A percentile compares a stretch with the other conserved stretches of the same genome.
Evolutionary conservation across 2,329 filamentous ascomycete genomes (phyloP).

Genomic region (Dactylonectria macrodidyma): DNA sequence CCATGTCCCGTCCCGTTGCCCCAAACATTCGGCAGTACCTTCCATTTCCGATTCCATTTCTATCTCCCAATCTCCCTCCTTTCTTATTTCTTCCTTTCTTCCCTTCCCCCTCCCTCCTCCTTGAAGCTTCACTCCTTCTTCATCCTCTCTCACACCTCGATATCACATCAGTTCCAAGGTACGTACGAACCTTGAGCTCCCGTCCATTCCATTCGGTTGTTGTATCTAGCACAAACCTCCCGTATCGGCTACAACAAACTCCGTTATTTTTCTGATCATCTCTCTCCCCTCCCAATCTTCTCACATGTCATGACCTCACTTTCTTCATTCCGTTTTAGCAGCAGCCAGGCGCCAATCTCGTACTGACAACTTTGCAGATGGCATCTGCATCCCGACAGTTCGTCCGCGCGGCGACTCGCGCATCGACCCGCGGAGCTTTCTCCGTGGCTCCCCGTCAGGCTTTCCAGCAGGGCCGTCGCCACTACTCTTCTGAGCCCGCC

Average conservation of each 20-base stretch:
- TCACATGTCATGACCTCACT: neutral
- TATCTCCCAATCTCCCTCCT: slow-evolving; percentile 18
- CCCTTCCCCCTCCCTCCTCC: slow-evolving; percentile 20
- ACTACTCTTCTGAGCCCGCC: slow-evolving; percentile 81
- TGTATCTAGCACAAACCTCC: slow-evolving; percentile 5
- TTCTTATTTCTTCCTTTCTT: slow-evolving; percentile 14
- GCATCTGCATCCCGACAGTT: slow-evolving; percentile 67
- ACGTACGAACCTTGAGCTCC: slow-evolving; percentile 24
- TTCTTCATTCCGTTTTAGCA: neutral
- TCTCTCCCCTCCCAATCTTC: neutral
- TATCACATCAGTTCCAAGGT: slow-evolving; percentile 37
- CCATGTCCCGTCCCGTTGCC: slow-evolving; percentile 34
- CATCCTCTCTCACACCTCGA: slow-evolving; percentile 17
- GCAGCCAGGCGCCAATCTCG: slow-evolving; percentile 5
- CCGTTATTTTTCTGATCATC: slow-evolving; percentile 4
- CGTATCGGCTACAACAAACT: slow-evolving; percentile 4
- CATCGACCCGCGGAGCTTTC: slow-evolving; percentile 71
- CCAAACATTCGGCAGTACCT: slow-evolving; percentile 37
- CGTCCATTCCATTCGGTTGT: neutral
- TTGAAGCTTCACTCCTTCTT: slow-evolving; percentile 29
- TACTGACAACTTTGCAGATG: slow-evolving; percentile 47
- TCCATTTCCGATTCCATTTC: slow-evolving; percentile 40
- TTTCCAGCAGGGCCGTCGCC: slow-evolving; percentile 81
- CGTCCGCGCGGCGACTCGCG: slow-evolving; percentile 72
- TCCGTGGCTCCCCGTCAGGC: slow-evolving; percentile 73